Percentiles rank a stretch among this genome's conserved stretches.
Conservation (phyloP, 495 filamentous ascomycete species). For the Thozetella sp. region DNA sequence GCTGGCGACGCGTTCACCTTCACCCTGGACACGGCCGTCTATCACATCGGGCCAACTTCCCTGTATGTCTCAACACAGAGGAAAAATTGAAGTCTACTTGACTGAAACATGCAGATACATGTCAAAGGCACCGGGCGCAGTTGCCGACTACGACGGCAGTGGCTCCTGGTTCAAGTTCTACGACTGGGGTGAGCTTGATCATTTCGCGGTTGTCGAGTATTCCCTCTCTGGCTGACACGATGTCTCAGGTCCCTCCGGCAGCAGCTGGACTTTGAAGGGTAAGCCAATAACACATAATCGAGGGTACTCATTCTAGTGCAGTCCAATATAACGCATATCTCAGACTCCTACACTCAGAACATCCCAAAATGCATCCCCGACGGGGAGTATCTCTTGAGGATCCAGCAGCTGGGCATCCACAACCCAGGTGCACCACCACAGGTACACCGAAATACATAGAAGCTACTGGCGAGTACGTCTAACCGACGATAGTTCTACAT, state of each 20-base stretch:
- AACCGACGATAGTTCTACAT: conserved; percentile 46
- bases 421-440: conserved; percentile 46
- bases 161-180: conserved; percentile 55
- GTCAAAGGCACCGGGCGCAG: conserved; percentile 47
- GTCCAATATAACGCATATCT: background rate
- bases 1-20: conserved; percentile 55
- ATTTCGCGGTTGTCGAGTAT: too few species aligned
- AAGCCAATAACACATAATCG: too few species aligned
- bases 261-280: conserved; percentile 13
- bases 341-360: conserved; percentile 47
- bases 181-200: conserved; percentile 37
- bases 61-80: conserved; percentile 1
- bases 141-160: conserved; percentile 45
- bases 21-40: conserved; percentile 51
- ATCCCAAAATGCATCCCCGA: conserved; percentile 54
- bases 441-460: conserved; percentile 5
- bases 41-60: conserved; percentile 37
- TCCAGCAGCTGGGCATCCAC: conserved; percentile 62
- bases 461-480: background rate
- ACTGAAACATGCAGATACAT: conserved; percentile 31
- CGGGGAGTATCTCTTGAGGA: conserved; percentile 63
- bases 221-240: conserved; percentile 32
- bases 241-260: conserved; percentile 24
- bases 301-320: too few species aligned
- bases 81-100: too few species aligned